Base-by-base conservation (phyloP, 441 rosid species). In the Bruguiera hainesii region DNA sequence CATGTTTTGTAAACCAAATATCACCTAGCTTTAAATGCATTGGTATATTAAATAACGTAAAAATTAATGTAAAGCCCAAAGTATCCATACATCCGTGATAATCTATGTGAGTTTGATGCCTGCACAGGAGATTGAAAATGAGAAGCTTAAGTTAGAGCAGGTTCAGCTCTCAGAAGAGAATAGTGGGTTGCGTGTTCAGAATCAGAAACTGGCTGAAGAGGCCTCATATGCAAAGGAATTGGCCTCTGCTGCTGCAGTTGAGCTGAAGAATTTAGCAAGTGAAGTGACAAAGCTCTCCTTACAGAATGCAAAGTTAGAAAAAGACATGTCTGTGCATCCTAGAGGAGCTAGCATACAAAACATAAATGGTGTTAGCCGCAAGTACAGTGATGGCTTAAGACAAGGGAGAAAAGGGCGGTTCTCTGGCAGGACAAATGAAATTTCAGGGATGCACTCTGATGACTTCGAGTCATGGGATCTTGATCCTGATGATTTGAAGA, bases 211-310 rank as follows among this genome's bases (percentile, higher is more conserved):
- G 61, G 87, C 91, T 56, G 99, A 93, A 83, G 99, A 96, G 83
- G 96, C 98, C 81, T 86, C 91, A 66, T 96, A 96, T 65, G 97
- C 98, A 0, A 93, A 93, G 80, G 98, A 96, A 81, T 75, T 96
- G 76, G 99, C 99, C 2, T 90, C 99, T 66, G 98, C 97, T 68
- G 99, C 99, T 49, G 99, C 99, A n/a, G 91, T 96, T 75, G 99
- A 96, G 84, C 83, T 96, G 64, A 96, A 96, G 76, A 96, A 93
- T 73, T 83, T 96, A 77, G 98, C 99, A 56, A 84, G 86, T 65
- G 98, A 93, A 84, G 97, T 96, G 64, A 96, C 98, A 64, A 93
- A 85, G 74, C 85, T 93, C 55, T 90, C 99, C 5, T 73, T 88
- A 72, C 97, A 89, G 75, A 93, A 89, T 59, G 85, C 89, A 55